Evolutionary conservation across 768 basidiomycete species (phyloP).

Genomic region (Clavulina sp.): DNA sequence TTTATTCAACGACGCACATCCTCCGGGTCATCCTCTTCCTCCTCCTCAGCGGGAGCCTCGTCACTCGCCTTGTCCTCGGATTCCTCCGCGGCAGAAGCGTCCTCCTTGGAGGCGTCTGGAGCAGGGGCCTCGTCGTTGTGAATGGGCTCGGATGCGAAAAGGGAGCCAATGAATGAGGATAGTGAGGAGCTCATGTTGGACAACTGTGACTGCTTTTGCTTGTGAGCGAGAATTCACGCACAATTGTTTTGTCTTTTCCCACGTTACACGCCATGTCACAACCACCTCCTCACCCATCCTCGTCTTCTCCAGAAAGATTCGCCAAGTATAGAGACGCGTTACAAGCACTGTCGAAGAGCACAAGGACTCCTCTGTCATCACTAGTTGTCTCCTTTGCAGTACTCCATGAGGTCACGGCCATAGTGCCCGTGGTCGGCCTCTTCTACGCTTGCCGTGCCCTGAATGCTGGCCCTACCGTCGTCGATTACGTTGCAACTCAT

Average conservation of each 20-base stretch:
- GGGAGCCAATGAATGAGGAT: not conserved
- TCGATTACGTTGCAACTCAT: slow-evolving; percentile 19
- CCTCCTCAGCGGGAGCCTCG: slow-evolving; percentile 27
- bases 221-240: not conserved
- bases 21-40: slow-evolving; percentile 49
- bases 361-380: slow-evolving; percentile 60
- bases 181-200: too few species aligned
- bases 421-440: slow-evolving; percentile 53
- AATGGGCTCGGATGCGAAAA: not conserved
- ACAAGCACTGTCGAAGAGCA: slow-evolving; percentile 41
- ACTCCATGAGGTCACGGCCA: slow-evolving; percentile 71
- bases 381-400: slow-evolving; percentile 62
- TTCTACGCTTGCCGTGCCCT: slow-evolving; percentile 53
- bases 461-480: slow-evolving; percentile 51
- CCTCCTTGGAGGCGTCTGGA: not conserved
- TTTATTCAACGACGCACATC: slow-evolving; percentile 61
- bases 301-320: not conserved
- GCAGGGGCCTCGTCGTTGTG: not conserved
- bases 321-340: slow-evolving; percentile 22
- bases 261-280: not conserved
- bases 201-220: not conserved
- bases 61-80: slow-evolving; percentile 20
- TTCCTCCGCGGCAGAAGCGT: not conserved
- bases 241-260: not conserved
- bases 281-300: not conserved